Conservation (phyloP, 192 early-diverging fungal genomes). For the Backusella westeae region DNA sequence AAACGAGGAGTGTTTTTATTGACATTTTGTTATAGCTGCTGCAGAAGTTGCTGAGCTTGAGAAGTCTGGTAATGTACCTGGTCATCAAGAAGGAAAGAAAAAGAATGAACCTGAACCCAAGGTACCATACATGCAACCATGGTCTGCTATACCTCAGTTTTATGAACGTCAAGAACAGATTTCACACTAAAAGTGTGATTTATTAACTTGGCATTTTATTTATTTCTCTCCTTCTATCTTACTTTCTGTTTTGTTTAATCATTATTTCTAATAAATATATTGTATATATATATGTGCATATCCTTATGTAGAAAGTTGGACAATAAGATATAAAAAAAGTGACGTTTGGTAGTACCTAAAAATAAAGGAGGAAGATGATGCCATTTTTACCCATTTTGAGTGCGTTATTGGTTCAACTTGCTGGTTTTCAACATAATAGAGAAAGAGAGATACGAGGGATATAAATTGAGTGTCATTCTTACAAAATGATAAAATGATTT, state of each 20-base stretch:
- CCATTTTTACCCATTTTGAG: too few species aligned
- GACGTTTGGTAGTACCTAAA: too few species aligned
- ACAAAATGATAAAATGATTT: too few species aligned
- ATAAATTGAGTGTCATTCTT: too few species aligned
- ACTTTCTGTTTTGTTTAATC: background rate
- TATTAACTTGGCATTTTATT: background rate
- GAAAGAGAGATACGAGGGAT: too few species aligned
- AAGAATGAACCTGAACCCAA: background rate
- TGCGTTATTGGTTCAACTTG: too few species aligned
- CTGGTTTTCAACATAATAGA: too few species aligned
- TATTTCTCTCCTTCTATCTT: background rate
- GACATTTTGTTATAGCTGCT: conserved; percentile 38
- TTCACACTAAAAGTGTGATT: background rate
- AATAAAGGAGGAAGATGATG: too few species aligned
- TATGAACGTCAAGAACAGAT: conserved; percentile 1
- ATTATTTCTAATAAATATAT: background rate
- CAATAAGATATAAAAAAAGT: too few species aligned
- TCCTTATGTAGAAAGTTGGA: background rate
- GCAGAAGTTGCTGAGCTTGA: conserved; percentile 72
- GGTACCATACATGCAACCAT: background rate
- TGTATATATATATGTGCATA: background rate
- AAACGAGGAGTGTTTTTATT: background rate
- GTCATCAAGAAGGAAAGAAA: background rate
- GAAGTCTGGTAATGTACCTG: conserved; percentile 23
- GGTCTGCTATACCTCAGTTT: background rate